Conservation (phyloP, 306 rosid genomes). For the Vicia villosa region DNA sequence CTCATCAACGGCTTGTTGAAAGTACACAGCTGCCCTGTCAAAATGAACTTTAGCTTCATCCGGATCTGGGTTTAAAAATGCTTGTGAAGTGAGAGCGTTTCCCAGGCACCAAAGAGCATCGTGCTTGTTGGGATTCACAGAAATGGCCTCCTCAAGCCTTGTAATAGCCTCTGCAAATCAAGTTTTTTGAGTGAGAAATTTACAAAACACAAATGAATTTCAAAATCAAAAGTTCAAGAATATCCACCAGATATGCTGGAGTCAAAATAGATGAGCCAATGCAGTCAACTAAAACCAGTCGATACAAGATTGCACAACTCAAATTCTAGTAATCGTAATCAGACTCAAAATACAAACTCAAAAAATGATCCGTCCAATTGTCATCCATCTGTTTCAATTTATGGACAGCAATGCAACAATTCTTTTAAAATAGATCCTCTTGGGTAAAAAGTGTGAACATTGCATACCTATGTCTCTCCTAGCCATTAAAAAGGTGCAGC, state of each 20-base stretch:
- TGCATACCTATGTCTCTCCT: slow-evolving; percentile 8
- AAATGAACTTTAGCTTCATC: slow-evolving; percentile 70
- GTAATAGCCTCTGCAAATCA: slow-evolving; percentile 64
- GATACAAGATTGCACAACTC: neutral
- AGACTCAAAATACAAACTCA: neutral
- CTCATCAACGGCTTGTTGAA: slow-evolving; percentile 72
- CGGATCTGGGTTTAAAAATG: slow-evolving; percentile 63
- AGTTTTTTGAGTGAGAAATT: slow-evolving; percentile 4
- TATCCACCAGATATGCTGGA: neutral
- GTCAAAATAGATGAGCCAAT: neutral
- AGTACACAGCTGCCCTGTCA: slow-evolving; percentile 56
- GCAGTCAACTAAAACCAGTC: neutral
- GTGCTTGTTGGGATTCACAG: slow-evolving; percentile 73
- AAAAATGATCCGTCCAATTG: neutral
- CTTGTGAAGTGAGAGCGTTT: slow-evolving; percentile 74
- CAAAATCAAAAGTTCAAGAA: slow-evolving; percentile 8
- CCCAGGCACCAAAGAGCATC: slow-evolving; percentile 92
- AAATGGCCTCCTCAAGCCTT: slow-evolving; percentile 80
- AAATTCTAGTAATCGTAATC: neutral
- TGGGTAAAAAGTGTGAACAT: neutral
- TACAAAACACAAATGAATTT: slow-evolving; percentile 20
- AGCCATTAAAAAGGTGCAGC: neutral
- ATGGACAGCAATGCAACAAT: neutral
- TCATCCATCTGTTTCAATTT: neutral
- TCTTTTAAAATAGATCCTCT: neutral